phyloP scores from a whole-genome alignment of 2,329 filamentous ascomycete species.

The Huntiella savannae region DNA sequence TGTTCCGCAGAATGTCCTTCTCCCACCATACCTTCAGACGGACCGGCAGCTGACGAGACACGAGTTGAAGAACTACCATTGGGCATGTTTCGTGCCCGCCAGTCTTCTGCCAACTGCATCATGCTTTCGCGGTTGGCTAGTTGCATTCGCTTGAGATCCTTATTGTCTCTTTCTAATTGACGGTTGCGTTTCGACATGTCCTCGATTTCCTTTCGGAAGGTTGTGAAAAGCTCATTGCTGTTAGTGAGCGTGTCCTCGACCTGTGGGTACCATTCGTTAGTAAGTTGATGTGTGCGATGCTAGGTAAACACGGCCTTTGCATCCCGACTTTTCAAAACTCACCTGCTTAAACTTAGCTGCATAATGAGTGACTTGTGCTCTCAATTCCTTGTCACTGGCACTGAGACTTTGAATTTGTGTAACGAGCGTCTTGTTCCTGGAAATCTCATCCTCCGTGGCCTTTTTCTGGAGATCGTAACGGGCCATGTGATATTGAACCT shows the following conservation, averaged over 20 bases:
- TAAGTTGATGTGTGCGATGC: too few relatives aligned
- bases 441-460: conserved; percentile 61
- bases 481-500: conserved; percentile 80
- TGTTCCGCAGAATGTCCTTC: conserved; percentile 2
- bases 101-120: conserved; percentile 80
- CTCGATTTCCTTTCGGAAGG: conserved; percentile 97
- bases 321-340: conserved; percentile 19
- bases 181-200: conserved; percentile 99
- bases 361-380: conserved; percentile 93
- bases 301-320: neutral
- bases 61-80: neutral
- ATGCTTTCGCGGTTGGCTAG: conserved; percentile 89
- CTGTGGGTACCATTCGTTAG: conserved; percentile 25
- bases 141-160: conserved; percentile 76
- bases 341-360: conserved; percentile 99
- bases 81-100: conserved; percentile 29
- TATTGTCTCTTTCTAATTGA: conserved; percentile 88
- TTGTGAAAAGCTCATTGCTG: conserved; percentile 91
- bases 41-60: neutral
- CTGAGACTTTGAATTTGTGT: conserved; percentile 87
- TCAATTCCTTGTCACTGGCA: conserved; percentile 82
- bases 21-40: neutral
- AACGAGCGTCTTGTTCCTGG: conserved; percentile 68
- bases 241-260: conserved; percentile 98
- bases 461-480: conserved; percentile 83